Evolutionary conservation across 495 filamentous ascomycete genomes (phyloP).

Genomic region (Daldinia concentrica): DNA sequence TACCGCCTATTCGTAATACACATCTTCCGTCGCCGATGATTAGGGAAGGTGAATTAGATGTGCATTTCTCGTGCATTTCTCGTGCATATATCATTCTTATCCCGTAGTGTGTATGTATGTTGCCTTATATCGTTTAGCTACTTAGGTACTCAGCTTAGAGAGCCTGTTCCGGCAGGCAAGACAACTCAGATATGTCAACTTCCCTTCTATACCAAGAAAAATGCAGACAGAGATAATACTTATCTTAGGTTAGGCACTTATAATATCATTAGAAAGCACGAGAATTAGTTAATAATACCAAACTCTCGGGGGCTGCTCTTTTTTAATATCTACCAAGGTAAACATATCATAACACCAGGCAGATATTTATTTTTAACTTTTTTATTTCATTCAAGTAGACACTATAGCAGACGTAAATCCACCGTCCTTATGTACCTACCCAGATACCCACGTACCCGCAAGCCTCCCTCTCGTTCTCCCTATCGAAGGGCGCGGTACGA

Average conservation of each 20-base stretch:
- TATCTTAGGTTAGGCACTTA: background rate
- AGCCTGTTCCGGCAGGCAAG: background rate
- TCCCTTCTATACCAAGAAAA: background rate
- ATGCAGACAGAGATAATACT: background rate
- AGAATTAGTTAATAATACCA: background rate
- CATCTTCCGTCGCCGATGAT: background rate
- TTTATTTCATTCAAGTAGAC: conserved; percentile 3
- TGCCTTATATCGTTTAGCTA: background rate
- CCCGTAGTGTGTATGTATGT: background rate
- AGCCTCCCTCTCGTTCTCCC: background rate
- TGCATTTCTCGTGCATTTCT: background rate
- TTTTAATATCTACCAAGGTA: background rate
- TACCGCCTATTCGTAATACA: conserved; percentile 3
- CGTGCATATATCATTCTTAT: background rate
- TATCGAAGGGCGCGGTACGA: background rate
- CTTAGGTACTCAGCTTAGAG: background rate
- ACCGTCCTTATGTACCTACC: background rate
- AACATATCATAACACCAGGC: background rate
- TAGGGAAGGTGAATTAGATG: background rate
- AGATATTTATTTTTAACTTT: background rate
- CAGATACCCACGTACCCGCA: background rate
- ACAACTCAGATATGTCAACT: background rate
- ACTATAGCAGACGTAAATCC: conserved; percentile 2
- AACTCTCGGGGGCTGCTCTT: background rate
- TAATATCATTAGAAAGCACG: background rate